phyloP scores from a whole-genome alignment of 768 basidiomycete species.

The Suillus occidentalis region DNA sequence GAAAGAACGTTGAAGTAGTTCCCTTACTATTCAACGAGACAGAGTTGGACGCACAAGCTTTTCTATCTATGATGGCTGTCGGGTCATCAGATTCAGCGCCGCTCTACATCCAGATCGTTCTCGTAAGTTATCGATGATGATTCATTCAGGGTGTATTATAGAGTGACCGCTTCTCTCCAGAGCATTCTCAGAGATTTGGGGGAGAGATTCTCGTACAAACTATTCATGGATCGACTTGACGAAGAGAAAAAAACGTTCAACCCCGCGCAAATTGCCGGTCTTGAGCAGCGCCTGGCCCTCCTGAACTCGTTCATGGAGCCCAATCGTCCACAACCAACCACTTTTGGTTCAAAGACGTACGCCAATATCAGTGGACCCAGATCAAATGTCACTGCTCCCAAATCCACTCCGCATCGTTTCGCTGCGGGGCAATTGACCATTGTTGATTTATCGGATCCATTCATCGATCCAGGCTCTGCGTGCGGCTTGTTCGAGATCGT shows the following conservation, averaged over 20 bases:
- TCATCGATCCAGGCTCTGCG: slow-evolving; percentile 57
- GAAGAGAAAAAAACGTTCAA: slow-evolving; percentile 46
- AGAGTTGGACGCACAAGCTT: slow-evolving; percentile 59
- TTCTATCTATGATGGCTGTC: slow-evolving; percentile 66
- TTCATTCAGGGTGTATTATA: neutral
- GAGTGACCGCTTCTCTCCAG: slow-evolving; percentile 27
- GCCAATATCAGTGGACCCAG: neutral
- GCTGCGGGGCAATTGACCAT: slow-evolving; percentile 55
- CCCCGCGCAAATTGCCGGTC: slow-evolving; percentile 45
- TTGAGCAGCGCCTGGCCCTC: slow-evolving; percentile 56
- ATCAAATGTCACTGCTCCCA: neutral
- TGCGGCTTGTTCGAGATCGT: slow-evolving; percentile 64
- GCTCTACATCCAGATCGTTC: slow-evolving; percentile 59
- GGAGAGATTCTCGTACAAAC: slow-evolving; percentile 46
- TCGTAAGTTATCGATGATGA: slow-evolving; percentile 40
- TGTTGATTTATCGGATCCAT: slow-evolving; percentile 63
- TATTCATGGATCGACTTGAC: slow-evolving; percentile 44
- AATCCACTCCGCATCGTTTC: slow-evolving; percentile 31
- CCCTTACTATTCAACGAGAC: slow-evolving; percentile 49
- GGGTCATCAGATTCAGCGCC: slow-evolving; percentile 53
- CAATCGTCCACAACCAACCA: neutral
- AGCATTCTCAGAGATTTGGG: slow-evolving; percentile 56
- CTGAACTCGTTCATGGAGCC: slow-evolving; percentile 50
- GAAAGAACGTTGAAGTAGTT: slow-evolving; percentile 42
- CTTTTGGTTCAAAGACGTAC: neutral